Evolutionary conservation across 495 filamentous ascomycete genomes (phyloP), one percentile per base, ranked within the genome.

Genomic region (Aspergillus funiculosus): DNA sequence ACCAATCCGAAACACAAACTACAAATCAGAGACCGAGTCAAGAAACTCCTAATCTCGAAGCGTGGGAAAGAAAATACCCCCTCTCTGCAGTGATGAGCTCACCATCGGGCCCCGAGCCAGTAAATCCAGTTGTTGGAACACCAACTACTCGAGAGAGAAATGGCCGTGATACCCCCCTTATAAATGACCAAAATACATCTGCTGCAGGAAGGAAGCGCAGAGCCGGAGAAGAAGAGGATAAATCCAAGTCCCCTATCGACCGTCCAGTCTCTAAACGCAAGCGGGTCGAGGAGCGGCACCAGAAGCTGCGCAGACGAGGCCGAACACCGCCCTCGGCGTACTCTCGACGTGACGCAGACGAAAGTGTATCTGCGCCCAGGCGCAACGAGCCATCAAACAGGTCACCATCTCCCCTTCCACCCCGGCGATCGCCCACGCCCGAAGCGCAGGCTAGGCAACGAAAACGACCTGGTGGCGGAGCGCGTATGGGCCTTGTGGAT

Each of bases 391-490:
- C 39, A 13, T 52, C 51, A 9, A 57, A 58, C 27, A 57, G 68
- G 32, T 72, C 68, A 28, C 60, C 54, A 5, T 72, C 69, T 11
- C 65, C 69, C 6, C 28, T 52, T 1, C 45, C 67, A 2, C 64
- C 52, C 24, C 60, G 52, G 27, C 63, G 68, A 29, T 70, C 68
- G 2, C 67, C 65, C 7, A 62, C 66, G 6, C 68, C 68, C 6
- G 68, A 73, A 36, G 59, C 63, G 30, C 58, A 62, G 34, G 43
- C 82, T 6, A 81, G 85, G 14, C 85, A 85, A 57, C 84, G 84
- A 27, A 96, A 96, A 67, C 81, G 88, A 13, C 92, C 92, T 7
- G 90, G 90, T 11, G 85, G 80, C 48, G 82, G 85, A 35, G 77
- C 89, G 4, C 83, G 92, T 37, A 77, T 94, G 53, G 78, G 78